A percentile compares a stretch with the other conserved stretches of the same genome.
phyloP scores from a whole-genome alignment of 495 filamentous ascomycete species.

The Thermothielavioides terrestris region DNA sequence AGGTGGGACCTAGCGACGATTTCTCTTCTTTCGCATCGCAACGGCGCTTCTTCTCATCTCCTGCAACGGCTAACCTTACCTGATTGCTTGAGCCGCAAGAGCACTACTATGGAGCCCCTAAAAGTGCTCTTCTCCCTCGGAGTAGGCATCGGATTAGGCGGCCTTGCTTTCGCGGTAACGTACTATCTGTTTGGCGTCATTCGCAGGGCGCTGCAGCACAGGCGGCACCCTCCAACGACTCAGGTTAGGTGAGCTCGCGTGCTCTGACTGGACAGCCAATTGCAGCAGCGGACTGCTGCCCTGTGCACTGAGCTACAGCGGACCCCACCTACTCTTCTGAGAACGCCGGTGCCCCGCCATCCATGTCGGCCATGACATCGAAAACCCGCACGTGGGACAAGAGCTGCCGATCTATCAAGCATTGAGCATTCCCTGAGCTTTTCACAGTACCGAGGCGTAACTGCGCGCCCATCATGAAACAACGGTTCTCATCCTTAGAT shows the following conservation, averaged over 20 bases:
- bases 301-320: neutral
- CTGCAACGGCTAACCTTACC: too few relatives aligned
- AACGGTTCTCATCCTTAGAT: conserved; percentile 89
- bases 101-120: neutral
- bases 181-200: conserved; percentile 1
- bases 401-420: neutral
- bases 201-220: neutral
- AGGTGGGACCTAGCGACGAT: too few relatives aligned
- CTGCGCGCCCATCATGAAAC: conserved; percentile 80
- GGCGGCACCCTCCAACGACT: neutral
- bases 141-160: conserved; percentile 5
- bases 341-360: neutral
- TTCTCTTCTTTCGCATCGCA: too few relatives aligned
- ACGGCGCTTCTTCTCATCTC: too few relatives aligned
- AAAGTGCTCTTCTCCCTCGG: conserved; percentile 8
- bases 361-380: conserved; percentile 3
- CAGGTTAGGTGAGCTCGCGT: neutral
- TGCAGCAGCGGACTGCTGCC: neutral
- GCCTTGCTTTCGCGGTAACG: conserved; percentile 8
- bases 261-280: neutral
- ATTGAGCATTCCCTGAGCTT: neutral
- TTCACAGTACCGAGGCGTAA: neutral
- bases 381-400: too few relatives aligned
- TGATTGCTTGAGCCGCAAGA: neutral
- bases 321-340: conserved; percentile 8